Percentiles rank a stretch among this genome's conserved stretches.
Conservation (phyloP, 2,329 filamentous ascomycete species). For the Gliomastix tumulicola region DNA sequence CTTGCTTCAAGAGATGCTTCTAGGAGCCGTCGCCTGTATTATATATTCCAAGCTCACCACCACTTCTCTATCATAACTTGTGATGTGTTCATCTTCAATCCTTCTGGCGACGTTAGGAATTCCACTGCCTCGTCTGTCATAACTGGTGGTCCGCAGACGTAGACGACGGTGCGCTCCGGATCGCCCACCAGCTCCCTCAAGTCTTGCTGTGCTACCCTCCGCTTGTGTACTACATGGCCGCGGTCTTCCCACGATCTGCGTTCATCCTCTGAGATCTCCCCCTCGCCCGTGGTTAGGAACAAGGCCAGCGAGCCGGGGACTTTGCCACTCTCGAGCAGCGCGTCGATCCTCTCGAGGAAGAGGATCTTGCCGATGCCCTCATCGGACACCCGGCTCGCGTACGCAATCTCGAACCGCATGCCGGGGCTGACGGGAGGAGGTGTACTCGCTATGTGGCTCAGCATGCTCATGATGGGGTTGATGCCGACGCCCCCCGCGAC, state of each 20-base stretch:
- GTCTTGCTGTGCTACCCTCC: constrained; percentile 36
- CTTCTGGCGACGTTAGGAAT: constrained; percentile 25
- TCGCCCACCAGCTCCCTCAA: constrained; percentile 28
- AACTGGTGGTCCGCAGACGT: constrained; percentile 59
- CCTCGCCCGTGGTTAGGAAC: constrained; percentile 36
- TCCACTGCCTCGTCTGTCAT: constrained; percentile 64
- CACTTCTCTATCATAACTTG: constrained; percentile 55
- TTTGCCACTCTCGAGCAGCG: constrained; percentile 26
- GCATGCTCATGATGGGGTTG: constrained; percentile 73
- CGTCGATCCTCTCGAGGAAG: constrained; percentile 41
- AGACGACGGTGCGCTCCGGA: constrained; percentile 41
- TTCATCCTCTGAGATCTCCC: too few relatives aligned
- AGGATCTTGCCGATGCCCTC: constrained; percentile 29
- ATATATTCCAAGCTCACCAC: constrained; percentile 42
- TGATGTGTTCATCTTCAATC: constrained; percentile 31
- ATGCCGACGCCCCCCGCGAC: constrained; percentile 78
- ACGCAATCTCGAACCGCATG: too few relatives aligned
- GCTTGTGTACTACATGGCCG: constrained; percentile 16
- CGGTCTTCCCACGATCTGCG: too few relatives aligned
- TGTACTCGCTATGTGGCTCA: constrained; percentile 52
- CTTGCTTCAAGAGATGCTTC: background rate
- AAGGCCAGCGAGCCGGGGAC: constrained; percentile 34
- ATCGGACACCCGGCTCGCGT: constrained; percentile 40
- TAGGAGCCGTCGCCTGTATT: background rate
- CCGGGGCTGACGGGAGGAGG: too few relatives aligned